phyloP scores from a whole-genome alignment of 2,329 filamentous ascomycete genomes.

The Phoma herbarum region DNA sequence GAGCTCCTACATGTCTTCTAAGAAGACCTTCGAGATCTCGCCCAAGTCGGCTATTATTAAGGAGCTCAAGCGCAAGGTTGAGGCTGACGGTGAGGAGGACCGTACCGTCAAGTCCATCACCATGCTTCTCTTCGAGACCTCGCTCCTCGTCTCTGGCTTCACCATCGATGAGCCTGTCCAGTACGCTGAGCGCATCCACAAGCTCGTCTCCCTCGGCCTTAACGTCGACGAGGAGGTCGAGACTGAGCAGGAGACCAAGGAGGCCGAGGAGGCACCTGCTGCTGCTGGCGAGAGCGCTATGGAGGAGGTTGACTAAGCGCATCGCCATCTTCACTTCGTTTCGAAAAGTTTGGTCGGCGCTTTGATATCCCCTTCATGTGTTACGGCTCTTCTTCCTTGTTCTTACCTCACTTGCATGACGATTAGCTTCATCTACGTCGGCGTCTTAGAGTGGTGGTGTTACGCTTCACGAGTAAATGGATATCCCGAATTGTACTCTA shows the following conservation, averaged over 20 bases:
- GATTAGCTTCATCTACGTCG: constrained; percentile 41
- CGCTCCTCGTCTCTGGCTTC: constrained; percentile 97
- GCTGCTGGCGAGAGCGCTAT: constrained; percentile 89
- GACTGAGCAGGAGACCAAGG: constrained; percentile 66
- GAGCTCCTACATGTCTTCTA: constrained; percentile 99
- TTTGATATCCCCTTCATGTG: constrained; percentile 53
- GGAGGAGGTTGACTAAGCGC: constrained; percentile 96
- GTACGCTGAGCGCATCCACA: constrained; percentile 99
- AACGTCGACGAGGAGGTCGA: constrained; percentile 97
- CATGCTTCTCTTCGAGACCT: constrained; percentile 98
- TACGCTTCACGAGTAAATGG: constrained; percentile 48
- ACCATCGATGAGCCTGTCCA: constrained; percentile 98
- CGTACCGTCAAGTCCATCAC: constrained; percentile 99
- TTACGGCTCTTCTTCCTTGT: constrained; percentile 47
- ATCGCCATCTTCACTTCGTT: constrained; percentile 36
- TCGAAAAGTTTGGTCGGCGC: constrained; percentile 51
- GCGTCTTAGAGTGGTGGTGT: constrained; percentile 48
- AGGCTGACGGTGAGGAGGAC: constrained; percentile 96
- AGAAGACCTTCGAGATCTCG: constrained; percentile 99
- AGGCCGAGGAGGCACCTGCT: constrained; percentile 66
- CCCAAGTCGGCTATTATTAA: constrained; percentile 97
- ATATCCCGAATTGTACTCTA: constrained; percentile 47
- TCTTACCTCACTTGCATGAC: constrained; percentile 46
- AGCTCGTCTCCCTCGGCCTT: constrained; percentile 96
- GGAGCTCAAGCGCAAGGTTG: constrained; percentile 99